Evolutionary conservation across 2,329 filamentous ascomycete species (phyloP).

Genomic region (Ophiostoma fasciatum): DNA sequence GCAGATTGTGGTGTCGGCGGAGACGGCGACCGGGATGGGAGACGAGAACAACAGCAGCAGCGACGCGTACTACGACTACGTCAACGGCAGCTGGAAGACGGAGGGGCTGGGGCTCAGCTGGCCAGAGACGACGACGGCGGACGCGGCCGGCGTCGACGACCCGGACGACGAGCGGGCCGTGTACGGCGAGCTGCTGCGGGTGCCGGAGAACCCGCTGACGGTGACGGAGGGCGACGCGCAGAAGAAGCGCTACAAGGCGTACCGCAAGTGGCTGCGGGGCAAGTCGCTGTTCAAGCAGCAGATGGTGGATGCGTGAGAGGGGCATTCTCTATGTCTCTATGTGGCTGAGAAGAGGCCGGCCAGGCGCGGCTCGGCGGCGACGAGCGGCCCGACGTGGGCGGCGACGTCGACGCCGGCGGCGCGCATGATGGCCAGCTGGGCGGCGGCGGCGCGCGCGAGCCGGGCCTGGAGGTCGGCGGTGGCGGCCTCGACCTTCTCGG

Average conservation of each 20-base stretch:
- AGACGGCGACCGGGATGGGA: conserved; percentile 32
- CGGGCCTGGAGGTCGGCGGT: conserved; percentile 18
- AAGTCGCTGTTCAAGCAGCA: conserved; percentile 95
- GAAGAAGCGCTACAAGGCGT: conserved; percentile 95
- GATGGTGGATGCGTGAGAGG: conserved; percentile 31
- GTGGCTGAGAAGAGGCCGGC: conserved; percentile 21
- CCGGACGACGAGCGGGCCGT: conserved; percentile 51
- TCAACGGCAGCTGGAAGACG: conserved; percentile 52
- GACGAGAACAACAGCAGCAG: conserved; percentile 29
- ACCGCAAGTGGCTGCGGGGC: conserved; percentile 83
- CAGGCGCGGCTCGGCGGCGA: conserved; percentile 23
- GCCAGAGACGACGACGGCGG: conserved; percentile 22
- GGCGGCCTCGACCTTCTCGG: neutral
- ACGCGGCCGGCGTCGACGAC: neutral
- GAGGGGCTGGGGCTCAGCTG: conserved; percentile 29
- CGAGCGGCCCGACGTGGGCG: conserved; percentile 19
- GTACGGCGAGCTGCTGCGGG: conserved; percentile 62
- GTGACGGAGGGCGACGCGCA: conserved; percentile 73
- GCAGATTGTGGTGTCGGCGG: conserved; percentile 62
- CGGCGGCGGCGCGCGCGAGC: conserved; percentile 20
- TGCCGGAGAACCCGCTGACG: conserved; percentile 71
- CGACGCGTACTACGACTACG: conserved; percentile 68
- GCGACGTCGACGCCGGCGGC: conserved; percentile 14
- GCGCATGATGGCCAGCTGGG: conserved; percentile 20
- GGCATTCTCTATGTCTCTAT: too few species aligned